Conservation (phyloP, 139 green algal species). For the Chlorella sp. region DNA sequence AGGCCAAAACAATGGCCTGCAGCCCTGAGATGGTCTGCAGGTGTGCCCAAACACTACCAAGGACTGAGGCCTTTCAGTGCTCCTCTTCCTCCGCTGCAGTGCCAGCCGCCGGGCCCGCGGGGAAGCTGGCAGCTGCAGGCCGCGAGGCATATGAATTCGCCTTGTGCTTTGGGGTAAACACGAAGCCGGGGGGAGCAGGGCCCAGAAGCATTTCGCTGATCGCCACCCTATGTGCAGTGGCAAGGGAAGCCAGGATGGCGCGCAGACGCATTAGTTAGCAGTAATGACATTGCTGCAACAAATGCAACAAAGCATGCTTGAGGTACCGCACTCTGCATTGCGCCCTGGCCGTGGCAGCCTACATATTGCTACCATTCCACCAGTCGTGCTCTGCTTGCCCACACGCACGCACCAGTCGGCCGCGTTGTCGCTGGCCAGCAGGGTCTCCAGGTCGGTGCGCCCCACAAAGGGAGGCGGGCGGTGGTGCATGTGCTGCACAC, state of each 20-base stretch:
- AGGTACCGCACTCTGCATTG: too few species aligned
- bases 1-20: too few species aligned
- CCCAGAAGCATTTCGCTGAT: conserved; percentile 96
- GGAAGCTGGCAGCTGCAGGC: neutral
- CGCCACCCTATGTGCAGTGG: conserved; percentile 47
- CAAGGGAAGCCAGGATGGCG: too few species aligned
- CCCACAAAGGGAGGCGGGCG: conserved; percentile 70
- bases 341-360: too few species aligned
- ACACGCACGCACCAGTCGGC: conserved; percentile 57
- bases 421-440: conserved; percentile 76
- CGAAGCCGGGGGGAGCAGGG: conserved; percentile 70
- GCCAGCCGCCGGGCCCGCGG: neutral
- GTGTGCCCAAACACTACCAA: too few species aligned
- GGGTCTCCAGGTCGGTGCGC: conserved; percentile 83
- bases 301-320: too few species aligned
- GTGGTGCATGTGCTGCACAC: conserved; percentile 71
- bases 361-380: too few species aligned
- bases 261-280: too few species aligned
- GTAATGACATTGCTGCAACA: too few species aligned
- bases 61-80: too few species aligned
- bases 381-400: too few species aligned
- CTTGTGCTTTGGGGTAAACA: conserved; percentile 94
- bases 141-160: conserved; percentile 32
- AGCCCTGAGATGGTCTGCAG: too few species aligned
- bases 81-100: conserved; percentile 8